A percentile compares a stretch with the other conserved stretches of the same genome.
Evolutionary conservation across 306 rosid species (phyloP).

Genomic region (Pyrus pyrifolia): DNA sequence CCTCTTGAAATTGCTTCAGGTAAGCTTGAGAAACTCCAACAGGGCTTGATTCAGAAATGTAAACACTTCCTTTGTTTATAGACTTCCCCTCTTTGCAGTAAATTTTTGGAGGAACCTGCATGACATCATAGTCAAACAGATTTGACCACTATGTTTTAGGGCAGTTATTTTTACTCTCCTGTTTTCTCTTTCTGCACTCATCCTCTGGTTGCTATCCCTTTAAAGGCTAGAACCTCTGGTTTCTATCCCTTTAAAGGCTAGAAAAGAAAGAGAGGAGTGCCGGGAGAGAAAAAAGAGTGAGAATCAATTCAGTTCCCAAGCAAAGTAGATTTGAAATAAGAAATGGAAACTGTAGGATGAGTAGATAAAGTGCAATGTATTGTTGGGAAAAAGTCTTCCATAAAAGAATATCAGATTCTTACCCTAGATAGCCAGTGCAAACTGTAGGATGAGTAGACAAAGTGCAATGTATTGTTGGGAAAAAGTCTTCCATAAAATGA

Average conservation of each 20-base stretch:
- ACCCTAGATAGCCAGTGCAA: slow-evolving; percentile 95
- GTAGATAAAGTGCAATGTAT: slow-evolving; percentile 72
- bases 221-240: too few species aligned
- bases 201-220: too few species aligned
- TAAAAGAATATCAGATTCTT: slow-evolving; percentile 18
- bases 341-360: slow-evolving; percentile 46
- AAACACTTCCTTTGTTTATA: slow-evolving; percentile 59
- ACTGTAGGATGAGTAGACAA: slow-evolving; percentile 72
- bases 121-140: not conserved
- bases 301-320: not conserved
- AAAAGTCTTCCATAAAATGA: slow-evolving; percentile 83
- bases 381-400: slow-evolving; percentile 73
- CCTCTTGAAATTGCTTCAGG: slow-evolving; percentile 58
- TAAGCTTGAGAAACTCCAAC: slow-evolving; percentile 54
- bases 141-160: not conserved
- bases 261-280: not conserved
- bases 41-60: slow-evolving; percentile 69
- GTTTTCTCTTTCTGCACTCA: too few species aligned
- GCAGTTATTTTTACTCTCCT: not conserved
- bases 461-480: slow-evolving; percentile 72
- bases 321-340: not conserved
- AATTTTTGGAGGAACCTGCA: slow-evolving; percentile 70
- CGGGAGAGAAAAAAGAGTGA: not conserved
- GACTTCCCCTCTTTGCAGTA: slow-evolving; percentile 45
- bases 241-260: too few species aligned